phyloP scores from a whole-genome alignment of 164 flowering plant species.

The Paratinospora sagittata region DNA sequence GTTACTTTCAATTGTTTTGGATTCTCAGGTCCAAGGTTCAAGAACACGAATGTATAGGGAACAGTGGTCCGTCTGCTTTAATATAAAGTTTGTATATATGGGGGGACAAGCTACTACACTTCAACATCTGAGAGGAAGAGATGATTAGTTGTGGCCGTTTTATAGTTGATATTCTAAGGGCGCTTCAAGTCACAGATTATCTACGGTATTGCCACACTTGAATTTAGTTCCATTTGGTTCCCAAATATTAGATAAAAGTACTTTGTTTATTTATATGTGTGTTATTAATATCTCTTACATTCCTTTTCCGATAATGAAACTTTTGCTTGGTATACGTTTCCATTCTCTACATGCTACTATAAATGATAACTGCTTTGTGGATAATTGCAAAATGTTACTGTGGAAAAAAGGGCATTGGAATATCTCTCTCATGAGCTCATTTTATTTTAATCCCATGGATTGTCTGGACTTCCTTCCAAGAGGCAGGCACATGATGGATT shows the following conservation, averaged over 20 bases:
- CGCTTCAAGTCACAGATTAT: conserved; percentile 11
- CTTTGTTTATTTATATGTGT: conserved; percentile 16
- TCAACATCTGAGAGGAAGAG: conserved; percentile 6
- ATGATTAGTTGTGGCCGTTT: conserved; percentile 2
- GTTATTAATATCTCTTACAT: conserved; percentile 1
- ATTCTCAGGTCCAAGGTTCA: conserved; percentile 9
- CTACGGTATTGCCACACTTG: conserved; percentile 3
- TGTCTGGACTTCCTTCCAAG: conserved; percentile 19
- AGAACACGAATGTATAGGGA: conserved; percentile 23
- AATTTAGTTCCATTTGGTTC: conserved; percentile 9
- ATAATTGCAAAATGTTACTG: neutral
- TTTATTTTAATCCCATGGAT: conserved; percentile 4
- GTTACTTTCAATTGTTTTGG: conserved; percentile 5
- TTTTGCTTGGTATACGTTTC: conserved; percentile 9
- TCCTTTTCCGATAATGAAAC: conserved; percentile 12
- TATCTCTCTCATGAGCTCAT: neutral
- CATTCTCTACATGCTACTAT: neutral
- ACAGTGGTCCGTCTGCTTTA: conserved; percentile 8
- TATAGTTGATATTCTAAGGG: conserved; percentile 15
- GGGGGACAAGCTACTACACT: conserved; percentile 15
- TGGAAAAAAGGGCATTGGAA: neutral
- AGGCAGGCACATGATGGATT: conserved; percentile 11
- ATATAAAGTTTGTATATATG: conserved; percentile 23
- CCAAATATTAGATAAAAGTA: conserved; percentile 10
- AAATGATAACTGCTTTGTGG: conserved; percentile 2